Base-by-base conservation (phyloP, 352 stramenopile genomes). In the Pythium aquatile region DNA sequence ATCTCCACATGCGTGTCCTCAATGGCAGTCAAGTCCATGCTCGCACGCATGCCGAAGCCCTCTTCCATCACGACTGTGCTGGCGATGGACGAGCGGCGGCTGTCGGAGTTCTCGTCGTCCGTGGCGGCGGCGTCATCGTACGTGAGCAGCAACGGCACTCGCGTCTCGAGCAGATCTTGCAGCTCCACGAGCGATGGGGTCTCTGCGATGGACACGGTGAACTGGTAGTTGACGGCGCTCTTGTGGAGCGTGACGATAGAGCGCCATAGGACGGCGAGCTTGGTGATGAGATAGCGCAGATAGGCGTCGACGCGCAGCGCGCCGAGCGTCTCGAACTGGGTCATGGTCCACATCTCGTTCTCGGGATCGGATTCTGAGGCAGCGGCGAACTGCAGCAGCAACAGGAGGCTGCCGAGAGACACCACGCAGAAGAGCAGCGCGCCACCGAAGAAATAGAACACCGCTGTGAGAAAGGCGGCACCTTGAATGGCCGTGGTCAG, bases 131-230 rank as follows among this genome's bases (percentile, higher is more conserved):
- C 52, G 24, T 60, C 39, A 33, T 67, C 61, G 44, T 61, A 67
- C 33, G 61, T 62, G 53, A 67, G 61, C 29, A 65, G 37, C 39
- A 65, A 11, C n/a, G 55, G 55, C 30, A 65, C 42, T 20, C 63
- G 48, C 52, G 68, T 48, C 40, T 79, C 53, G 7, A 78, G 69
- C 24, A 58, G 42, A 14, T 64, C 40, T 32, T 60, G 61, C 3
- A 55, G 47, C 28, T 65, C 46, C 24, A 32, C 17, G 14, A 73
- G 58, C 17, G 68, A 58, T 24, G 72, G 35, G 56, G 74, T 83
- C 39, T 81, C 77, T 8, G 73, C 76, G 30, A 85, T 83, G 9
- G 79, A 88, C 13, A 88, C 66, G 28, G 79, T 88, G 48, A 85
- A 71, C 42, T 72, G 81, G 58, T 84, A 88, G 65, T 83, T 78